Percentiles rank a stretch among this genome's conserved stretches.
Conservation (phyloP, 495 filamentous ascomycete species). For the Cercophora samala region DNA sequence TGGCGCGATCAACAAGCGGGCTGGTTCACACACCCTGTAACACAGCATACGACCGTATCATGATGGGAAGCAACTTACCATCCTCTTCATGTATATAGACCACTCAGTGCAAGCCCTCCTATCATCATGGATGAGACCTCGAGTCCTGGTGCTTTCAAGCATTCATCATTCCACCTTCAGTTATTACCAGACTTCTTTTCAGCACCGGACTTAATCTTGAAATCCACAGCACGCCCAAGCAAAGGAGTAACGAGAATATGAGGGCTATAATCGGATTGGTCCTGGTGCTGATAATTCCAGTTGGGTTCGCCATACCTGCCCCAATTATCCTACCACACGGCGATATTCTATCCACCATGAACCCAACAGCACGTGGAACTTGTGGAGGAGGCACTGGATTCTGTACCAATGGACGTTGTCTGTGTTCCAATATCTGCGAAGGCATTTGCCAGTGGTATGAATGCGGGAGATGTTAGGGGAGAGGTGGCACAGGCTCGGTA, state of each 20-base stretch:
- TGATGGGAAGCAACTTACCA: background rate
- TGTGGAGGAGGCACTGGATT: slow-evolving; percentile 18
- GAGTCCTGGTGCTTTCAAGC: background rate
- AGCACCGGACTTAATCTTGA: too few species aligned
- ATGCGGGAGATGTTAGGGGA: slow-evolving; percentile 15
- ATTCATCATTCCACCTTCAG: background rate
- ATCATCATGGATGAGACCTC: background rate
- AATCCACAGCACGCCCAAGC: too few species aligned
- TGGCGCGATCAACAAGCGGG: background rate
- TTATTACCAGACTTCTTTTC: background rate
- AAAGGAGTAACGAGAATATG: background rate
- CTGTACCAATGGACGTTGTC: slow-evolving; percentile 10
- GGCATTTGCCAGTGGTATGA: slow-evolving; percentile 18
- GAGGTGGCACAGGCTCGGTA: background rate
- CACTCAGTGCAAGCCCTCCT: background rate
- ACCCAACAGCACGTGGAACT: background rate
- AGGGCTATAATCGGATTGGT: background rate
- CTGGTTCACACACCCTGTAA: background rate
- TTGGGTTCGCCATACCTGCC: background rate
- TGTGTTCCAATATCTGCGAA: slow-evolving; percentile 17
- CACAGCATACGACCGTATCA: background rate
- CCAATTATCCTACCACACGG: background rate
- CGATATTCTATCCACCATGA: background rate
- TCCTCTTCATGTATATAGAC: background rate
- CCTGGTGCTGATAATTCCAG: background rate